Evolutionary conservation across 2,329 filamentous ascomycete species (phyloP).

Genomic region (Diaporthe capsici): DNA sequence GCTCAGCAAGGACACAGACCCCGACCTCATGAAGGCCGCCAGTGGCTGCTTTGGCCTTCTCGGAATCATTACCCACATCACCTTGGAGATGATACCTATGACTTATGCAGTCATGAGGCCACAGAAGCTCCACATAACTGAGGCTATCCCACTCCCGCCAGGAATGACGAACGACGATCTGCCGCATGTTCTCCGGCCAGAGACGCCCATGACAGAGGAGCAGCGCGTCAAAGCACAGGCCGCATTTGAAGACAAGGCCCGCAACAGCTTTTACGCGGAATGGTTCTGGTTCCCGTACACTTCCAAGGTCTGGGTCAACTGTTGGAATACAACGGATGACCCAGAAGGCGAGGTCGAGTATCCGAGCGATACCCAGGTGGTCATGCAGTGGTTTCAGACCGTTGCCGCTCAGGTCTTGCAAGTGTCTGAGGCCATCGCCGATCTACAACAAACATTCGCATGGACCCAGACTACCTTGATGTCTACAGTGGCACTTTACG

Average conservation of each 20-base stretch:
- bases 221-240: conserved; percentile 52
- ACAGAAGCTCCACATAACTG: conserved; percentile 56
- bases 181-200: conserved; percentile 53
- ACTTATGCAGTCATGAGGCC: conserved; percentile 61
- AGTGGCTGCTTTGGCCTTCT: conserved; percentile 62
- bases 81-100: conserved; percentile 62
- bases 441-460: conserved; percentile 37
- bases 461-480: conserved; percentile 49
- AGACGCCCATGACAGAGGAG: conserved; percentile 49
- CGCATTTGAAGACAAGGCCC: conserved; percentile 55
- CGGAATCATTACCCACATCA: conserved; percentile 64
- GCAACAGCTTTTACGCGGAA: conserved; percentile 60
- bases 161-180: conserved; percentile 51
- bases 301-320: conserved; percentile 61
- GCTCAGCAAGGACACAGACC: conserved; percentile 55
- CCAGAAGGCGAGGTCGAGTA: conserved; percentile 52
- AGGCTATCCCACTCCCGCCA: conserved; percentile 60
- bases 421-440: conserved; percentile 49
- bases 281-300: conserved; percentile 67
- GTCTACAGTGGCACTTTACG: conserved; percentile 51
- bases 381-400: conserved; percentile 44
- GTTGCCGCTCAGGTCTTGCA: conserved; percentile 44
- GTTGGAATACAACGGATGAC: conserved; percentile 57
- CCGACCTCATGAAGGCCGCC: conserved; percentile 56
- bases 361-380: conserved; percentile 50